Evolutionary conservation across 805 yeast species (phyloP).

Genomic region (Barnettozyma siamensis): DNA sequence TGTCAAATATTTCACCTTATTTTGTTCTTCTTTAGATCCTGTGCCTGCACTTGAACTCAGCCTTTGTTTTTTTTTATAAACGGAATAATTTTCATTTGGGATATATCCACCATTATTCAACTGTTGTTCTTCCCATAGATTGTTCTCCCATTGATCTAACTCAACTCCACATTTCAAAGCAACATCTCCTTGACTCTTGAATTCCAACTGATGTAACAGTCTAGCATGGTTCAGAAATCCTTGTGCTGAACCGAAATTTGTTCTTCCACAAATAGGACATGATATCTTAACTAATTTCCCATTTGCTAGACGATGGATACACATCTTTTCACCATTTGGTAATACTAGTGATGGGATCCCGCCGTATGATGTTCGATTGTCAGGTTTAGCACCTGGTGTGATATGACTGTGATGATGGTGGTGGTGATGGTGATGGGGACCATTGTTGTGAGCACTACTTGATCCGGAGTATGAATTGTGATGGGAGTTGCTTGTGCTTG

Average conservation of each 20-base stretch:
- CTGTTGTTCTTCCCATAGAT: slow-evolving; percentile 16
- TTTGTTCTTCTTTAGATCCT: too few species aligned
- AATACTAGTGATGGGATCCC: slow-evolving; percentile 45
- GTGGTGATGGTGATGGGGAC: too few species aligned
- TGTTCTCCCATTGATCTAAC: slow-evolving; percentile 51
- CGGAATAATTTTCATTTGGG: not conserved
- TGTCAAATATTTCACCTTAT: slow-evolving; percentile 1
- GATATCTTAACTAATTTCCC: slow-evolving; percentile 63
- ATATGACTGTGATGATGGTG: too few species aligned
- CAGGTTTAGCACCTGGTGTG: slow-evolving; percentile 19
- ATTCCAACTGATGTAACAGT: slow-evolving; percentile 66
- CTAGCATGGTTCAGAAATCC: slow-evolving; percentile 77
- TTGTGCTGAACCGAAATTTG: slow-evolving; percentile 72
- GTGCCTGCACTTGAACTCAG: not conserved
- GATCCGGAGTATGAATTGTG: not conserved
- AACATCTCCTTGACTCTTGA: slow-evolving; percentile 67
- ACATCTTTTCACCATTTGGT: slow-evolving; percentile 33
- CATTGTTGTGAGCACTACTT: not conserved
- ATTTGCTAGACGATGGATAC: slow-evolving; percentile 62
- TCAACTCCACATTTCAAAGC: slow-evolving; percentile 61
- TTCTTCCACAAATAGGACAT: slow-evolving; percentile 61
- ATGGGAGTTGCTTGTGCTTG: not conserved
- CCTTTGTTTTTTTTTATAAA: not conserved
- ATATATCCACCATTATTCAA: not conserved
- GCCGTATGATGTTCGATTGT: slow-evolving; percentile 33